Base-by-base conservation (phyloP, 2,329 filamentous ascomycete species). In the Monilinia fructigena region DNA sequence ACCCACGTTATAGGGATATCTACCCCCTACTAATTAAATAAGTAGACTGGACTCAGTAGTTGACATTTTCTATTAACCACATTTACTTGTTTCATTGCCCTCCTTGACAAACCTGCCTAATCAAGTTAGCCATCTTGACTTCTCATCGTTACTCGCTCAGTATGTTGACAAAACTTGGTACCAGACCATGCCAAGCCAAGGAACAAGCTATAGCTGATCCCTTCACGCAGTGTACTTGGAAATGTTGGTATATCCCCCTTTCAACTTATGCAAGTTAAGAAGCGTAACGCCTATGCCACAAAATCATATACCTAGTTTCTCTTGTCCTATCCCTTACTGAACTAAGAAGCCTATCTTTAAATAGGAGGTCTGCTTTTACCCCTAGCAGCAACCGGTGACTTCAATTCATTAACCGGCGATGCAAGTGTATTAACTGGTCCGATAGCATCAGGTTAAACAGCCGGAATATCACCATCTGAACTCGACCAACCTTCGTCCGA, bases 401-500 rank as follows among this genome's bases (percentile, higher is more conserved):
- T 42, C 26, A 26, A 58, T 31, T 26, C 18, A 2, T 16, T n/a
- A 7, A 20, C 28, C 6, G 58, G 45, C 23, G 58, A 60, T 38
- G n/a, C 16, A 23, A 60, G 8, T 7, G 12, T 35, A 10, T 50
- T 60, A 20, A 50, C 28, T 7, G 58, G 40, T 14, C 2, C 11
- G 40, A 7, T 35, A 35, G 40, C 12, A 16, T 14, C 40, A 42
- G 1, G 2, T 50, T 65, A 60, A 16, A 66, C 28, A 40, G 64
- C 64, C 7, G 38, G 64, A 4, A 63, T 66, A 38, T 63, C 64
- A 38, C 28, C 45, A 50, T 66, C 64, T 42, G 56, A 62, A 11
- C 56, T 54, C 12, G 64, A 63, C 50, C 64, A 63, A 14, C 64
- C 64, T 23, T 31, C 31, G 11, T 66, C 55, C 3, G 63, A 65